Evolutionary conservation across 2,329 filamentous ascomycete genomes (phyloP).

Genomic region (Daldinia eschscholtzii): DNA sequence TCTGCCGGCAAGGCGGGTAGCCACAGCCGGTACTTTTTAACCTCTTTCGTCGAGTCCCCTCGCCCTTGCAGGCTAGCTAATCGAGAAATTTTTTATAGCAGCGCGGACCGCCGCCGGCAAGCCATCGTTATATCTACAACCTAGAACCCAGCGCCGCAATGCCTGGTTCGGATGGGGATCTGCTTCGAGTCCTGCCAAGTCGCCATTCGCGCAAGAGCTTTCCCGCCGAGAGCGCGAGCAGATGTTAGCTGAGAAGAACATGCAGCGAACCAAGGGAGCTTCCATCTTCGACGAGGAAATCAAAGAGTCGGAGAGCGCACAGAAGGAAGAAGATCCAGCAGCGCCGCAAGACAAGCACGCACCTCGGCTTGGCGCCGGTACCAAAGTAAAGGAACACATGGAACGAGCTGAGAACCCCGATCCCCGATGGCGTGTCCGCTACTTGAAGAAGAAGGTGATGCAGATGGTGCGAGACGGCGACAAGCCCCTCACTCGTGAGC

Average conservation of each 20-base stretch:
- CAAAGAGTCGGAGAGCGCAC: constrained; percentile 49
- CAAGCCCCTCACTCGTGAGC: constrained; percentile 69
- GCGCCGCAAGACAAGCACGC: too few relatives aligned
- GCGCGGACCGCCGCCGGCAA: constrained; percentile 42
- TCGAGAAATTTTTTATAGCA: constrained; percentile 19
- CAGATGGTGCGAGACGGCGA: constrained; percentile 75
- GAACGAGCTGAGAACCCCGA: constrained; percentile 79
- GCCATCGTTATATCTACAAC: constrained; percentile 48
- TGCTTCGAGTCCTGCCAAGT: constrained; percentile 20
- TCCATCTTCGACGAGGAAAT: constrained; percentile 74
- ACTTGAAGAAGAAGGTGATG: constrained; percentile 87
- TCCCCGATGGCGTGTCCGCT: constrained; percentile 76
- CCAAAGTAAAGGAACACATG: constrained; percentile 63
- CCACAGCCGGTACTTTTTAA: constrained; percentile 67
- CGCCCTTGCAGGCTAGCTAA: constrained; percentile 29
- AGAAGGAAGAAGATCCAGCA: constrained; percentile 46
- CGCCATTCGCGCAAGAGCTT: constrained; percentile 49
- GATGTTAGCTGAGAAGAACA: constrained; percentile 58
- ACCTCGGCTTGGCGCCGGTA: constrained; percentile 48
- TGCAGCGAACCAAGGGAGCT: constrained; percentile 61
- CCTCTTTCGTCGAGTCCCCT: constrained; percentile 27
- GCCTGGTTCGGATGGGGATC: constrained; percentile 55
- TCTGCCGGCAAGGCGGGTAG: constrained; percentile 72
- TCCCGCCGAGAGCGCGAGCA: constrained; percentile 57
- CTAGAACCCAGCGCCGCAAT: constrained; percentile 56